A percentile compares a stretch with the other conserved stretches of the same genome.
Evolutionary conservation across 306 rosid genomes (phyloP).

Genomic region (Notholithocarpus densiflorus): DNA sequence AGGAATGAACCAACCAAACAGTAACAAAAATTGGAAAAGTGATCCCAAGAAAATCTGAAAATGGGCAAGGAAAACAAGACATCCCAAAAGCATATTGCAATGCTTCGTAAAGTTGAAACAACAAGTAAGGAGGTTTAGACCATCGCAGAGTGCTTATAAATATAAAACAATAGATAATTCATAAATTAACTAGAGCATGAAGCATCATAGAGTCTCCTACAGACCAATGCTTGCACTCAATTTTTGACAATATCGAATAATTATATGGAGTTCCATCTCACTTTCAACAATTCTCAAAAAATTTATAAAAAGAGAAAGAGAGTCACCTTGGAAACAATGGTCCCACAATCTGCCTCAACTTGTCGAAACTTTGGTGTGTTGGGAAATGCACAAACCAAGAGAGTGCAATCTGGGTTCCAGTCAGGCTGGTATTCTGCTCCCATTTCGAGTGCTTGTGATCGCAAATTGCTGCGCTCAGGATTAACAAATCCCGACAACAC

Average conservation of each 20-base stretch:
- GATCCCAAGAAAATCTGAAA: neutral
- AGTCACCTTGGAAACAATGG: conserved; percentile 81
- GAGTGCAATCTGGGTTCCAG: conserved; percentile 81
- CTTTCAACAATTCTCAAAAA: neutral
- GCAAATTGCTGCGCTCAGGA: conserved; percentile 79
- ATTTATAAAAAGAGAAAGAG: neutral
- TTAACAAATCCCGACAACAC: conserved; percentile 92
- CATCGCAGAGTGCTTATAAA: neutral
- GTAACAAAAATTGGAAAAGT: neutral
- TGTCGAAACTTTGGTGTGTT: conserved; percentile 90
- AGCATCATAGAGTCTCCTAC: neutral
- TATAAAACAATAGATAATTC: neutral
- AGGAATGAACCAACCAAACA: neutral
- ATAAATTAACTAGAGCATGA: neutral
- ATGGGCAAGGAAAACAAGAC: neutral
- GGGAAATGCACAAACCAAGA: conserved; percentile 87
- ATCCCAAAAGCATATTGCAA: neutral
- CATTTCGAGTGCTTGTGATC: conserved; percentile 91
- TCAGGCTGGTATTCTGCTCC: conserved; percentile 87
- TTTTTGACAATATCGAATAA: neutral
- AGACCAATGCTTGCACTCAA: neutral
- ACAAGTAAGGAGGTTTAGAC: neutral
- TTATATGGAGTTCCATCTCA: neutral
- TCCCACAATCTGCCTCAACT: conserved; percentile 87
- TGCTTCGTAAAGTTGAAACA: neutral